Evolutionary conservation across 371 early-diverging fungal species (phyloP).

Genomic region (Mucor sp.): DNA sequence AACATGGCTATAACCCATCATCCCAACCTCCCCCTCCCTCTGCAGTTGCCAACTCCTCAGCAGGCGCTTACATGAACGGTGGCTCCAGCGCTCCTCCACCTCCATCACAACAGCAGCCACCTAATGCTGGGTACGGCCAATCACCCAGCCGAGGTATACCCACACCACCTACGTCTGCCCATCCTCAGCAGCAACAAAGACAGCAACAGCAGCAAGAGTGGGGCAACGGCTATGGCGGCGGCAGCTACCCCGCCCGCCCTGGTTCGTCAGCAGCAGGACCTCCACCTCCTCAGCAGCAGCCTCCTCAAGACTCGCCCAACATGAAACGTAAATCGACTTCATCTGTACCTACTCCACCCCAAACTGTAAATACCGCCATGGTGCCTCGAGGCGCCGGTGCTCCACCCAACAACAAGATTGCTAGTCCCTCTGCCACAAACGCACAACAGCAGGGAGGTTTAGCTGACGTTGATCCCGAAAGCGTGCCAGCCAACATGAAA

Average conservation of each 20-base stretch:
- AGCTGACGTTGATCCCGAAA: slow-evolving; percentile 84
- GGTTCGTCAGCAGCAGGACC: neutral
- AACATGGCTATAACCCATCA: slow-evolving; percentile 4
- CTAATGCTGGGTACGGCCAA: slow-evolving; percentile 21
- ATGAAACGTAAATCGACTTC: slow-evolving; percentile 13
- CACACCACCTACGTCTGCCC: slow-evolving; percentile 25
- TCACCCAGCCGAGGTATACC: slow-evolving; percentile 30
- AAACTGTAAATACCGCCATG: slow-evolving; percentile 5
- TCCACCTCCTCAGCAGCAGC: slow-evolving; percentile 3
- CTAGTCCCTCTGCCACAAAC: slow-evolving; percentile 12
- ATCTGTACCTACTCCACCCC: slow-evolving; percentile 17
- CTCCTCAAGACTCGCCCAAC: slow-evolving; percentile 12
- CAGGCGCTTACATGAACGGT: slow-evolving; percentile 12
- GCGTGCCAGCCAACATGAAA: slow-evolving; percentile 76
- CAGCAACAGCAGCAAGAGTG: slow-evolving; percentile 14
- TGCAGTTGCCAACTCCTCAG: slow-evolving; percentile 1
- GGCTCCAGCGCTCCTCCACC: slow-evolving; percentile 3
- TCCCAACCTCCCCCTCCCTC: slow-evolving; percentile 13
- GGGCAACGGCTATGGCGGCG: slow-evolving; percentile 18
- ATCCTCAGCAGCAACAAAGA: slow-evolving; percentile 17
- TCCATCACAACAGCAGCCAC: slow-evolving; percentile 11
- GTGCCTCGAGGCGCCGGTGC: slow-evolving; percentile 4
- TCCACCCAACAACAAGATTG: slow-evolving; percentile 3
- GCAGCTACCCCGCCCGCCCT: slow-evolving; percentile 1
- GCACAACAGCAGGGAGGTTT: slow-evolving; percentile 29